Percentiles rank a stretch among this genome's conserved stretches.
These are phyloP conservation scores for Ascochyta viciae-villosae DNA, from an alignment of 2,329 filamentous ascomycete species.

Conservation along the genomic window DNA sequence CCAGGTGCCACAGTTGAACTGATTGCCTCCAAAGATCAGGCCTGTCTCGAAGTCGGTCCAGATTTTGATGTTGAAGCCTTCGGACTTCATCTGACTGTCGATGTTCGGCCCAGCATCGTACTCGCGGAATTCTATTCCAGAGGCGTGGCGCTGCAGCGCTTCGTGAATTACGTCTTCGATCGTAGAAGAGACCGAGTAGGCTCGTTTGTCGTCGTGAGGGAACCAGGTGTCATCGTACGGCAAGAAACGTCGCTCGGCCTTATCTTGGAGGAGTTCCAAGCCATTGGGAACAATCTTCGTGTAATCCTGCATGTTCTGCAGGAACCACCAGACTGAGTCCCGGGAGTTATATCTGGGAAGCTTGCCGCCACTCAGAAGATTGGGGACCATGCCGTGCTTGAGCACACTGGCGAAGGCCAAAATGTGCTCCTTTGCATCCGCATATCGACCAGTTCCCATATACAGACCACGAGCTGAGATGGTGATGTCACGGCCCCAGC, in stretches of 20 bases:
- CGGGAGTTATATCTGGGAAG: constrained; percentile 92
- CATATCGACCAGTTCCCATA: constrained; percentile 85
- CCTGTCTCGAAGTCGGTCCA: constrained; percentile 91
- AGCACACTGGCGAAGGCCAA: constrained; percentile 92
- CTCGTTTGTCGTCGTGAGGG: constrained; percentile 76
- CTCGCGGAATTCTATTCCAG: constrained; percentile 89
- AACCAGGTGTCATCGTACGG: constrained; percentile 98
- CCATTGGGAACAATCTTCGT: constrained; percentile 82
- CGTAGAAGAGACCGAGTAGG: constrained; percentile 84
- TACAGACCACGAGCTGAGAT: constrained; percentile 94
- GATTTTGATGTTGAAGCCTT: constrained; percentile 92
- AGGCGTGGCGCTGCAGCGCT: constrained; percentile 87
- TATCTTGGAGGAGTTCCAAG: constrained; percentile 73
- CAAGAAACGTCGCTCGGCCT: constrained; percentile 83
- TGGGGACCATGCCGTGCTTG: constrained; percentile 98
- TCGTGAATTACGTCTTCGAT: constrained; percentile 93
- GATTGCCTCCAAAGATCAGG: constrained; percentile 91
- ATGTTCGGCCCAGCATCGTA: constrained; percentile 89
- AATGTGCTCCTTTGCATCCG: constrained; percentile 92
- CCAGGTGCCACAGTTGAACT: constrained; percentile 96
- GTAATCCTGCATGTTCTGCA: constrained; percentile 96
- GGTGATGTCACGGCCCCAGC: constrained; percentile 97
- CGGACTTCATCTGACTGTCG: constrained; percentile 90
- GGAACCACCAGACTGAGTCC: constrained; percentile 97
- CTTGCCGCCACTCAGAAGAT: constrained; percentile 84